phyloP scores from a whole-genome alignment of 805 yeast species.

The Isabelozyma gotoi region DNA sequence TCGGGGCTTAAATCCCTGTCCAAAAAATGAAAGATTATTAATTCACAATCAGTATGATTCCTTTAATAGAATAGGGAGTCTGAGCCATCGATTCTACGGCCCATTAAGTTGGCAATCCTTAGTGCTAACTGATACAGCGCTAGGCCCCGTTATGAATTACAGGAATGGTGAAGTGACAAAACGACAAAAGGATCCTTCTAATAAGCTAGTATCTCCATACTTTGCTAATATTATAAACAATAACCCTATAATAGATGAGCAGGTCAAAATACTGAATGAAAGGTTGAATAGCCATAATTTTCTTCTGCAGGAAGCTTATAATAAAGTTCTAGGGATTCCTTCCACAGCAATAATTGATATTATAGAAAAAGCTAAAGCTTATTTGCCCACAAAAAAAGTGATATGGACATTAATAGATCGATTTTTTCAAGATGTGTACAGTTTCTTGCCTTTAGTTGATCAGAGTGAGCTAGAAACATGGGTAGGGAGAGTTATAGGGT shows the following conservation, averaged over 20 bases:
- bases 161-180: background rate
- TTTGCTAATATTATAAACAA: background rate
- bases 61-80: background rate
- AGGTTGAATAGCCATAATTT: background rate
- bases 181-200: background rate
- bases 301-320: background rate
- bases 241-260: background rate
- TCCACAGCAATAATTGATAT: constrained; percentile 7
- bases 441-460: constrained; percentile 27
- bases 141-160: background rate
- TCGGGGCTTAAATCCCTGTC: background rate
- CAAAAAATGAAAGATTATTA: background rate
- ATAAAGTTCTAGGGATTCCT: background rate
- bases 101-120: background rate
- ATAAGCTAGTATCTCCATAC: background rate
- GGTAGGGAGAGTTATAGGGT: constrained; percentile 12
- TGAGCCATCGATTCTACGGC: background rate
- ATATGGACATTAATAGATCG: constrained; percentile 27
- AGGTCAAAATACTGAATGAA: background rate
- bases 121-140: background rate
- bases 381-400: constrained; percentile 22
- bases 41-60: background rate
- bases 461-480: constrained; percentile 19
- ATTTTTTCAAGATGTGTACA: constrained; percentile 24
- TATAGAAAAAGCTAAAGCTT: constrained; percentile 12